A percentile compares a stretch with the other conserved stretches of the same genome.
Evolutionary conservation across 441 rosid genomes (phyloP).

Genomic region (Arabidopsis lyrata): DNA sequence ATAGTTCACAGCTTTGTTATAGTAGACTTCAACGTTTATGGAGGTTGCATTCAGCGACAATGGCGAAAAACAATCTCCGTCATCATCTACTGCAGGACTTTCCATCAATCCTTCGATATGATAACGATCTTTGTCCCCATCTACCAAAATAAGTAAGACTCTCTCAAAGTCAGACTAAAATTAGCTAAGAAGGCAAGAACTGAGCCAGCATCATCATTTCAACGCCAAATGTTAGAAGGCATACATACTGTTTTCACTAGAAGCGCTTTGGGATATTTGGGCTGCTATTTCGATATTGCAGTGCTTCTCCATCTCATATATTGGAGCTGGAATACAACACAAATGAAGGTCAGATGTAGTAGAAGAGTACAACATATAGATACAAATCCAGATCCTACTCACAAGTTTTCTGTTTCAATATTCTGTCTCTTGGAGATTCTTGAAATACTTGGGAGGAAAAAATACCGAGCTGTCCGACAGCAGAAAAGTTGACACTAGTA

Average conservation of each 20-base stretch:
- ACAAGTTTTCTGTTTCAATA: constrained; percentile 86
- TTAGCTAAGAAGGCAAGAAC: constrained; percentile 3
- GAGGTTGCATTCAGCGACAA: constrained; percentile 90
- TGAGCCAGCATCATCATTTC: constrained; percentile 21
- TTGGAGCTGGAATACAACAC: constrained; percentile 71
- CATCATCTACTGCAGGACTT: constrained; percentile 94
- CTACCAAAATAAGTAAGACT: constrained; percentile 49
- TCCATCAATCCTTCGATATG: constrained; percentile 93
- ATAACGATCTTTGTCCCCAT: constrained; percentile 76
- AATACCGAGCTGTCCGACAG: constrained; percentile 85
- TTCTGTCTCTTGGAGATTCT: constrained; percentile 83
- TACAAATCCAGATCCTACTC: constrained; percentile 46
- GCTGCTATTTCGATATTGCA: constrained; percentile 97
- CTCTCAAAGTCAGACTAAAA: constrained; percentile 13
- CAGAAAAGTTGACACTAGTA: constrained; percentile 32
- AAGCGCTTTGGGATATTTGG: constrained; percentile 66
- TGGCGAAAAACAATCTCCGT: constrained; percentile 92
- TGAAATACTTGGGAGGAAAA: constrained; percentile 97
- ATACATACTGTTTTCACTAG: constrained; percentile 60
- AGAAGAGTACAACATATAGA: constrained; percentile 26
- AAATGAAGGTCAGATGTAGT: constrained; percentile 24
- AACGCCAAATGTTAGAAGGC: constrained; percentile 6
- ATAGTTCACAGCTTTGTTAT: constrained; percentile 98
- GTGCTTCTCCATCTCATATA: constrained; percentile 94
- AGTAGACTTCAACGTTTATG: constrained; percentile 91